Evolutionary conservation across 805 yeast species (phyloP), one percentile per base, ranked within the genome.

Genomic region (Monosporozyma aquatica): DNA sequence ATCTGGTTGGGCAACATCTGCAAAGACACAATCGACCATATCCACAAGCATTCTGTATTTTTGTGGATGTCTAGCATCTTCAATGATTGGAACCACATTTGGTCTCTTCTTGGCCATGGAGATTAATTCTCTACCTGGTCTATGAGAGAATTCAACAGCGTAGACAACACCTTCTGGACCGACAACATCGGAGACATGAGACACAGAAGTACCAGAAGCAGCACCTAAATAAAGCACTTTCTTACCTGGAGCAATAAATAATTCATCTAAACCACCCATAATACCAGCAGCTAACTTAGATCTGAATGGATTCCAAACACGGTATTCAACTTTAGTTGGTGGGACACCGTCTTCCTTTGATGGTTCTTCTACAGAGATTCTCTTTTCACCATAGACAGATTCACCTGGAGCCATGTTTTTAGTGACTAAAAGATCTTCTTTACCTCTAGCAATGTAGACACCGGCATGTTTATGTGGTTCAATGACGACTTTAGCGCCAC

Each of bases 61-160:
- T 69, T 92, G 98, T 63, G 98, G 98, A 73, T 92, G 98, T 76
- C 98, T 89, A 51, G 98, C 98, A 73, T 92, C 98, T 72, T 92
- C 98, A 67, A 92, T 89, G 69, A 92, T 92, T 61, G 98, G 98
- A 55, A 92, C 87, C 46, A 92, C 94, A 65, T 92, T 92, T 53
- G 98, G 97, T 79, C 98, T 86, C 94, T 92, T 92, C 80, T 90
- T 92, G 66, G 98, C 98, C 98, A 92, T 92, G 61, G 94, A 86
- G 62, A 92, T 90, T 71, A 92, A 78, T 71, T 92, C 98, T 77
- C 98, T 84, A 68, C 98, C 98, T 63, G 97, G 95, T 78, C 98
- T 84, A 79, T 92, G 97, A 51, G 97, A 87, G 75, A 92, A 92
- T 74, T 92, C 98, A 55, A 92, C 98, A 46, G 98, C 98, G 67